Evolutionary conservation across 352 stramenopile species (phyloP), one percentile per base, ranked within the genome.

Genomic region (Phytophthora chlamydospora): DNA sequence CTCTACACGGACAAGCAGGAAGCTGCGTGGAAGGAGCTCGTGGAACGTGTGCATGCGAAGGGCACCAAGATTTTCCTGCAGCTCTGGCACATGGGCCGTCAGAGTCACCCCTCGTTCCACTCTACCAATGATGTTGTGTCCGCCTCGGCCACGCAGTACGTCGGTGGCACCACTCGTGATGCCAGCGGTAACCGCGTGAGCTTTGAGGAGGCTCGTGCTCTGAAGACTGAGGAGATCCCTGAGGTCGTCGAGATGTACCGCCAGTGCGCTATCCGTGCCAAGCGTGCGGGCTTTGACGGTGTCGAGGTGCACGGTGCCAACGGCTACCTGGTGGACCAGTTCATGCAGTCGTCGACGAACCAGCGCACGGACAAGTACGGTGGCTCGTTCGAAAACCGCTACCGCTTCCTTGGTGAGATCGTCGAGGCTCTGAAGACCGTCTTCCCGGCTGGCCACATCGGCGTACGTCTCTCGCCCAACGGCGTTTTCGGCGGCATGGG

Each of bases 1-100:
- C 27, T 55, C 1, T 62, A 62, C 44, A 62, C 54, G 16, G 44
- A 62, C 43, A 45, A 49, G 16, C 54, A 62, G 17, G 46, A 62
- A 45, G 43, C 54, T 27, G 29, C 12, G 7, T 59, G 51, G 54
- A 62, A 62, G 44, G 12, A 49, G 27, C 43, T 62, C 3, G 44
- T 56, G 1, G 29, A 49, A 8, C 44, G 54, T 24, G 54, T 62
- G 7, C 54, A 62, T 19, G 31, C 45, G 27, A 62, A 62, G 12
- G 36, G 17, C 9, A 40, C 43, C 54, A 62, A 56, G 42, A 62
- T 62, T 17, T 54, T 62, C 54, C 34, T 62, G 43, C 54, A 62
- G 44, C 14, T 62, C 13, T 62, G 54, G 54, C 54, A 62, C 44
- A 62, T 62, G 54, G 54, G 54, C 10, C 54, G 54, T 7, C 54